Conservation (phyloP, 1,139 yeast genomes). For the Arxiozyma heterogenica region DNA sequence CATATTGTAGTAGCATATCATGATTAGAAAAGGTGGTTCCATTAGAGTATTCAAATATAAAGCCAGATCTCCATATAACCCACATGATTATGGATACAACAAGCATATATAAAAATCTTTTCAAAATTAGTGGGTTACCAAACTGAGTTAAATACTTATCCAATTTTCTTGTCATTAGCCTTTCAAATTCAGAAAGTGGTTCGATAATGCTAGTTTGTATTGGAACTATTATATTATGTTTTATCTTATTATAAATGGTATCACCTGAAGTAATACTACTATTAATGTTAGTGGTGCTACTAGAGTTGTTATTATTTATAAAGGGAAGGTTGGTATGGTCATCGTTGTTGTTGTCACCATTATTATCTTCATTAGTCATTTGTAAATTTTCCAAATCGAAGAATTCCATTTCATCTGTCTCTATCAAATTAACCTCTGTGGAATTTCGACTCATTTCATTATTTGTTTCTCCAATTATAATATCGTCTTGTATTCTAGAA, state of each 20-base stretch:
- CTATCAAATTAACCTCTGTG: background rate
- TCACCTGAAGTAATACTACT: slow-evolving; percentile 8
- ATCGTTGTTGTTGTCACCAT: background rate
- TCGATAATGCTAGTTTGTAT: slow-evolving; percentile 18
- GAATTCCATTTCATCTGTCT: background rate
- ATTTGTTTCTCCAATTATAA: background rate
- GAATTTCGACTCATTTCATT: background rate
- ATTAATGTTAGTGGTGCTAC: slow-evolving; percentile 3
- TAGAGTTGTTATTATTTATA: background rate
- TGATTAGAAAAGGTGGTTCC: slow-evolving; percentile 62
- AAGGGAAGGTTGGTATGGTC: background rate
- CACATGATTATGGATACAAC: slow-evolving; percentile 49
- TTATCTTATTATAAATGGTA: background rate
- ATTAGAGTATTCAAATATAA: slow-evolving; percentile 40
- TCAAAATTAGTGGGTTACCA: slow-evolving; percentile 82
- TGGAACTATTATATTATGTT: slow-evolving; percentile 17
- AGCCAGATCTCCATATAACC: slow-evolving; percentile 46
- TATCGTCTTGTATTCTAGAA: background rate
- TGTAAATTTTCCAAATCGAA: background rate
- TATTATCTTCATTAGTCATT: background rate
- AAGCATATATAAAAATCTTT: slow-evolving; percentile 62
- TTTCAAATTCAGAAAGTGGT: slow-evolving; percentile 23
- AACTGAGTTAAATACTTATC: slow-evolving; percentile 53
- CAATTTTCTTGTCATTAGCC: slow-evolving; percentile 34
- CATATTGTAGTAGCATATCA: slow-evolving; percentile 39